Evolutionary conservation across 1,284 basidiomycete genomes (phyloP), one percentile per base, ranked within the genome.

Genomic region (Leccinum pachyderme): DNA sequence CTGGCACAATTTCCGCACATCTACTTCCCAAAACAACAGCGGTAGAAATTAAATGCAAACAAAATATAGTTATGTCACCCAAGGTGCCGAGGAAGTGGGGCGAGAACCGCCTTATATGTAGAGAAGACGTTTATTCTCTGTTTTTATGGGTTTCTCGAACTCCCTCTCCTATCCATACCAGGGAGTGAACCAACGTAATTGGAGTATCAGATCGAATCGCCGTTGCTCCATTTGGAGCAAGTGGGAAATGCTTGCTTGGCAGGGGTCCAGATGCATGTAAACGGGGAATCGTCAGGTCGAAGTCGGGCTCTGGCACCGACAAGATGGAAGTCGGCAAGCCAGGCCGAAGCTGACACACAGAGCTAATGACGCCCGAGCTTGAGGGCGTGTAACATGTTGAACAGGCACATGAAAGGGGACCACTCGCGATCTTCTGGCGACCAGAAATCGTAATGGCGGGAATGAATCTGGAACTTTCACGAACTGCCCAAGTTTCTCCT

Each of bases 271-370:
- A 87, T 89, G 64, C 80, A 84, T 2, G 78, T 71, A 61, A 82
- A 85, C n/a, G 85, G 63, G 18, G 75, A 75, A 2, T 75, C 79
- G 58, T 81, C 15, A 86, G 62, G 1, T 67, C 68, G 0, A 2
- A 13, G 12, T 41, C 12, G 0, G 39, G 65, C 71, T 33, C 60
- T 66, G 31, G 79, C 78, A 43, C 81, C 79, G 27, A 87, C 86
- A 53, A 89, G 79, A 68, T 87, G 88, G 39, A 82, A 75, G 86
- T 86, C 85, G 88, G 18, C 81, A 80, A 15, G 84, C 85, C 50
- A 89, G 80, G 63, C 87, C 77, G 71, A 87, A 86, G 75, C 82
- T 84, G 87, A 64, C 82, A 86, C 83, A 87, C 87, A 62, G 79
- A 84, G 31, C 73, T 61, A n/a, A 81, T 75, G 37, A 84, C 81